Percentiles rank a stretch among this genome's conserved stretches.
phyloP scores from a whole-genome alignment of 345 rosid species.

The Rhodamnia argentea region DNA sequence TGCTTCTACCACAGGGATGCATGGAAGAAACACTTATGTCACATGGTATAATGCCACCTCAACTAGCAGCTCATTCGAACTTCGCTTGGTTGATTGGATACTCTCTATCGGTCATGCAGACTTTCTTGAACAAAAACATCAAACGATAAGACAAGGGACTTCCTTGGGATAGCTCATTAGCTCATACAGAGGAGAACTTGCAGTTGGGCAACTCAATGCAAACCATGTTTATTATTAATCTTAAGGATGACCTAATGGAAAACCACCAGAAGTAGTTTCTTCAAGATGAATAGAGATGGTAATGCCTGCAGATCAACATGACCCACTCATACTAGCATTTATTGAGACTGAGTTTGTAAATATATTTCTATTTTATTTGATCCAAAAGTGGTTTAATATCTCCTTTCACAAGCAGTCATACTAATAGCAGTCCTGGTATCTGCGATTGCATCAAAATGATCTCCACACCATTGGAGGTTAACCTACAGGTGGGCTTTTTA shows the following conservation, averaged over 20 bases:
- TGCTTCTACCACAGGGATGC: not conserved
- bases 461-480: not conserved
- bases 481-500: not conserved
- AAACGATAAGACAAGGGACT: not conserved
- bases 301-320: not conserved
- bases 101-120: not conserved
- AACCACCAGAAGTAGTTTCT: not conserved
- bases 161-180: not conserved
- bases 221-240: not conserved
- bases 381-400: not conserved
- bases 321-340: not conserved
- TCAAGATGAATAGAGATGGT: not conserved
- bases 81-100: not conserved
- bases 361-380: not conserved
- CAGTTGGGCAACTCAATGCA: not conserved
- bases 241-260: not conserved
- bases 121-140: not conserved
- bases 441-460: not conserved
- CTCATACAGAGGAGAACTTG: not conserved
- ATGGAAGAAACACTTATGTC: not conserved
- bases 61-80: not conserved
- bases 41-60: not conserved
- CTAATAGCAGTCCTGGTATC: not conserved
- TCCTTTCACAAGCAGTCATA: not conserved
- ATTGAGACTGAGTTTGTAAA: not conserved